A percentile compares a stretch with the other conserved stretches of the same genome.
Conservation (phyloP, 306 rosid species). For the Dryas alaskensis region DNA sequence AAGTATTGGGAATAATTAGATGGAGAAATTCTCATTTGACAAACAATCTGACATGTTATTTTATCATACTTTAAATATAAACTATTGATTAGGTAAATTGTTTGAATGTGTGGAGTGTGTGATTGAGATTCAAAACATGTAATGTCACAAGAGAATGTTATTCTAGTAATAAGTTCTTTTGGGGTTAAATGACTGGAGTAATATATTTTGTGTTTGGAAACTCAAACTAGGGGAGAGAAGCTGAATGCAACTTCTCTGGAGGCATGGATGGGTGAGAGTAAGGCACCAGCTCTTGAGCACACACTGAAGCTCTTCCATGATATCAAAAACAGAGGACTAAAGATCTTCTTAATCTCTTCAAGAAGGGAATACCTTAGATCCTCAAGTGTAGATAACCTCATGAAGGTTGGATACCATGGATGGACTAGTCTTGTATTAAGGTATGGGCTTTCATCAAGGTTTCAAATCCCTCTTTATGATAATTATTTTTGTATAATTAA, state of each 20-base stretch:
- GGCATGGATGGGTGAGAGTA: conserved; percentile 49
- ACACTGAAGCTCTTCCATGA: conserved; percentile 50
- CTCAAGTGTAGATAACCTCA: conserved; percentile 51
- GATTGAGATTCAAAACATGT: too few relatives aligned
- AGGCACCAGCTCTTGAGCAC: conserved; percentile 59
- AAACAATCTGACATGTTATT: neutral
- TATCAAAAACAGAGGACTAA: conserved; percentile 48
- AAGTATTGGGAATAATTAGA: too few relatives aligned
- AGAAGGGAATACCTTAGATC: conserved; percentile 58
- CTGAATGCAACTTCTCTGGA: conserved; percentile 47
- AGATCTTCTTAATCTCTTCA: conserved; percentile 50
- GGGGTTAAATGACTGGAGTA: neutral
- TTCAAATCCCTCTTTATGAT: conserved; percentile 1
- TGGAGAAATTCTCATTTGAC: too few relatives aligned
- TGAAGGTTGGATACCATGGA: conserved; percentile 64
- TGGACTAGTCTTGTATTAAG: conserved; percentile 50
- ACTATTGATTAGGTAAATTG: too few relatives aligned
- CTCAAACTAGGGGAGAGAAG: conserved; percentile 45
- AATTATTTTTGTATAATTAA: too few relatives aligned
- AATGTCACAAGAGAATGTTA: too few relatives aligned
- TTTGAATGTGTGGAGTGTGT: too few relatives aligned
- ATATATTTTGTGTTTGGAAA: neutral
- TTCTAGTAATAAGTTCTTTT: too few relatives aligned
- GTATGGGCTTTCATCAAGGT: conserved; percentile 20
- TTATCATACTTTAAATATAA: too few relatives aligned